Percentiles rank a stretch among this genome's conserved stretches.
phyloP scores from a whole-genome alignment of 2,329 filamentous ascomycete genomes.

The Epichloe scottii region DNA sequence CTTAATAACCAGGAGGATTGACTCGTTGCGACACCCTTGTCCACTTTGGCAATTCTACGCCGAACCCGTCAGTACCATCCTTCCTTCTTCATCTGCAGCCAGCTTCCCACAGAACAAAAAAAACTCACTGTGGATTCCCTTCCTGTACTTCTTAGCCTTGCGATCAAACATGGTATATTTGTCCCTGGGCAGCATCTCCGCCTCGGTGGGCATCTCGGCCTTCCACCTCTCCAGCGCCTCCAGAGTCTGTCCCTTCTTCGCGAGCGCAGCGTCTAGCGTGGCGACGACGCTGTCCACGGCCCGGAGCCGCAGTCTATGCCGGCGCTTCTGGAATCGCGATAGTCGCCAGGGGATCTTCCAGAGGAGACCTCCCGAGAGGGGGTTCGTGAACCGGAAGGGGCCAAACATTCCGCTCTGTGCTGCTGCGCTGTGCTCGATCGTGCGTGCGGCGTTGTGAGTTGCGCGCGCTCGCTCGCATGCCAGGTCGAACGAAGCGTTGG shows the following conservation, averaged over 20 bases:
- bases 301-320: conserved; percentile 71
- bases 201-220: conserved; percentile 86
- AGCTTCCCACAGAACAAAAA: neutral
- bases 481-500: too few relatives aligned
- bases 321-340: conserved; percentile 79
- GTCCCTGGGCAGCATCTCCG: conserved; percentile 89
- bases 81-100: neutral
- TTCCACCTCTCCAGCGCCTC: conserved; percentile 86
- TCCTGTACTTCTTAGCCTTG: conserved; percentile 89
- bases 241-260: conserved; percentile 56
- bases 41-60: conserved; percentile 73
- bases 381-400: conserved; percentile 65
- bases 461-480: too few relatives aligned
- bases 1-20: conserved; percentile 87
- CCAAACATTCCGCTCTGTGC: conserved; percentile 60
- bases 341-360: conserved; percentile 98
- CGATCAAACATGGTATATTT: conserved; percentile 98
- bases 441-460: too few relatives aligned
- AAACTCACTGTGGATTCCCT: conserved; percentile 85
- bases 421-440: too few relatives aligned
- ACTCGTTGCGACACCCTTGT: conserved; percentile 87
- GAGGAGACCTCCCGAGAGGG: conserved; percentile 67
- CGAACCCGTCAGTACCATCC: conserved; percentile 9
- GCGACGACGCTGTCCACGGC: conserved; percentile 80
- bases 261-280: conserved; percentile 66